A percentile compares a stretch with the other conserved stretches of the same genome.
Evolutionary conservation across 257 asterid species (phyloP).

Genomic region (Solanum pennellii): DNA sequence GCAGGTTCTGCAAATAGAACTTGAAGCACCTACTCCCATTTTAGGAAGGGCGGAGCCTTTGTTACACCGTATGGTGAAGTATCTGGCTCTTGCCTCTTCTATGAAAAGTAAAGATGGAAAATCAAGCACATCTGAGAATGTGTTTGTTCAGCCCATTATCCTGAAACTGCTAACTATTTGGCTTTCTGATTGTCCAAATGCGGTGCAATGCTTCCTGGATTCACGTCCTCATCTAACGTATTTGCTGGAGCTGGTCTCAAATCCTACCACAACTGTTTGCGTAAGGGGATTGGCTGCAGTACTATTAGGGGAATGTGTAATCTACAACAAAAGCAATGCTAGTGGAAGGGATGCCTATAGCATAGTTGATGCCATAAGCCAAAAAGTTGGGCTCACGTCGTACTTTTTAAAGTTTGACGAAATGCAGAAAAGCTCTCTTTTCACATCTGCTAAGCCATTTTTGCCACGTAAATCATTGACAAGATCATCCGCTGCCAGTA

Average conservation of each 20-base stretch:
- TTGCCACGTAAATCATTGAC: constrained; percentile 53
- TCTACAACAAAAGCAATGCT: constrained; percentile 43
- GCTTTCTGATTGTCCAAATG: constrained; percentile 77
- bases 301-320: constrained; percentile 65
- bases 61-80: constrained; percentile 86
- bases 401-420: constrained; percentile 70
- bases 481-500: constrained; percentile 75
- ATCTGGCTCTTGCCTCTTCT: constrained; percentile 80
- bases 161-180: constrained; percentile 70
- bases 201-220: constrained; percentile 75
- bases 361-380: constrained; percentile 73
- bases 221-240: constrained; percentile 83
- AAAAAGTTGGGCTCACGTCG: constrained; percentile 69
- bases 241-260: constrained; percentile 65
- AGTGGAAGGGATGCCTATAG: constrained; percentile 48
- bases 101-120: constrained; percentile 58
- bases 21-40: constrained; percentile 58
- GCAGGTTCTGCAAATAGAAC: constrained; percentile 74
- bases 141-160: constrained; percentile 59
- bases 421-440: constrained; percentile 58
- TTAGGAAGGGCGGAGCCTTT: constrained; percentile 79
- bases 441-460: constrained; percentile 56
- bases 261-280: constrained; percentile 42
- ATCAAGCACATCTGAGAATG: constrained; percentile 22
- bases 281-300: constrained; percentile 74